phyloP scores from a whole-genome alignment of 228 moss, liverwort and hornwort genomes.

The Sphagnum magellanicum region DNA sequence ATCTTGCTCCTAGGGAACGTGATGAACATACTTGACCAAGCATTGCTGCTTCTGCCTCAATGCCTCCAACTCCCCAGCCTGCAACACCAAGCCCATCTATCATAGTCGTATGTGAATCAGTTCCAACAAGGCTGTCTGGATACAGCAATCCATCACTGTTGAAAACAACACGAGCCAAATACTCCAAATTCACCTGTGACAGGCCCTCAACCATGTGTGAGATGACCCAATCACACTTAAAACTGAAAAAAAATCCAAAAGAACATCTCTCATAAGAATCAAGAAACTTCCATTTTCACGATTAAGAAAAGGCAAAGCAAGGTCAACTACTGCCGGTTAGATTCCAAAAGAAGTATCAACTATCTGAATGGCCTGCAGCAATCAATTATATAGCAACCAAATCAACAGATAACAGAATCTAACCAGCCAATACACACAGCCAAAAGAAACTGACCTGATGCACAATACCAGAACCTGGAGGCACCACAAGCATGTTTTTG shows the following conservation, averaged over 20 bases:
- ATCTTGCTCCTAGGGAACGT: not conserved
- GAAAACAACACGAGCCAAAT: slow-evolving; percentile 83
- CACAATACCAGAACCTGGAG: slow-evolving; percentile 94
- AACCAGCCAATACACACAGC: too few relatives aligned
- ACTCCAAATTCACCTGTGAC: slow-evolving; percentile 89
- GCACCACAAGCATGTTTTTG: slow-evolving; percentile 94
- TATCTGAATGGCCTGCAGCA: too few relatives aligned
- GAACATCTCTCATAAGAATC: too few relatives aligned
- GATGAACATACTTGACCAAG: slow-evolving; percentile 69
- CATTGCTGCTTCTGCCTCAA: slow-evolving; percentile 97
- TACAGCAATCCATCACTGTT: slow-evolving; percentile 62
- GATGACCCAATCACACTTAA: too few relatives aligned
- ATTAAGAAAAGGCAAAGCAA: too few relatives aligned
- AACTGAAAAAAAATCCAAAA: too few relatives aligned
- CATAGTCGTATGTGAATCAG: slow-evolving; percentile 98
- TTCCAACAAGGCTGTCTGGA: slow-evolving; percentile 93
- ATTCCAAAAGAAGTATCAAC: too few relatives aligned
- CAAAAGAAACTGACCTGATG: slow-evolving; percentile 59
- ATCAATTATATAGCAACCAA: too few relatives aligned
- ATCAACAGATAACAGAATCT: too few relatives aligned
- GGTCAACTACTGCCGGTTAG: too few relatives aligned
- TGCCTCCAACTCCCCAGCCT: slow-evolving; percentile 98
- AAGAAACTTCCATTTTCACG: too few relatives aligned
- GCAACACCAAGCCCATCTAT: slow-evolving; percentile 96
- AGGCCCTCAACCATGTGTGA: not conserved